These are phyloP conservation scores for Dentiscutata heterogama DNA, from an alignment of 371 early-diverging fungal species.

Conservation along the genomic window DNA sequence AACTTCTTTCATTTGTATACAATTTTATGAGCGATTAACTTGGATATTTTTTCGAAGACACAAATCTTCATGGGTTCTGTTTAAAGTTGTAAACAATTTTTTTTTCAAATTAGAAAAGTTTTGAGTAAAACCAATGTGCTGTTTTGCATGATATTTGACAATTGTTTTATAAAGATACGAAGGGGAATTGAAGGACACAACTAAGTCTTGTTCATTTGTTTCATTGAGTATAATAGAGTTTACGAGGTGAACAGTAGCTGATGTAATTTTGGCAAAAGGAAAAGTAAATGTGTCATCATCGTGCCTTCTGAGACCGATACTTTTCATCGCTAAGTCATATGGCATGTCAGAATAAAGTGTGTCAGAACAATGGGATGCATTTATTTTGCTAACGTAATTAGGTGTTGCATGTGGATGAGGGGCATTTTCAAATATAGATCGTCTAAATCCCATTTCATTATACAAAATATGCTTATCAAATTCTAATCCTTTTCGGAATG, in stretches of 20 bases:
- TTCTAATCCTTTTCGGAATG: constrained; percentile 4
- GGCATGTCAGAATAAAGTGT: neutral
- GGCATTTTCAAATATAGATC: constrained; percentile 24
- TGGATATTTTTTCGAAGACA: constrained; percentile 24
- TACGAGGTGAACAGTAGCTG: constrained; percentile 34
- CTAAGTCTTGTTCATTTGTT: constrained; percentile 9
- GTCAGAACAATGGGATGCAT: neutral
- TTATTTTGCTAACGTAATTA: neutral
- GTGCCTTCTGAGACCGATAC: constrained; percentile 18
- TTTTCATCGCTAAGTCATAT: too few relatives aligned
- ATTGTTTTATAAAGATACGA: constrained; percentile 42
- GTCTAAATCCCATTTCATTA: neutral
- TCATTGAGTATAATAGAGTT: constrained; percentile 37
- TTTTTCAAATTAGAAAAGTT: constrained; percentile 40
- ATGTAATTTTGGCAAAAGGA: constrained; percentile 25
- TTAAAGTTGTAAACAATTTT: constrained; percentile 32
- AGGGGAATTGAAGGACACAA: constrained; percentile 18
- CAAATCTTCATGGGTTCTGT: constrained; percentile 33
- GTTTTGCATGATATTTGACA: constrained; percentile 37
- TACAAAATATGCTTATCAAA: neutral
- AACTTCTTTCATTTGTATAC: too few relatives aligned
- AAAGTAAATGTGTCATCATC: constrained; percentile 30
- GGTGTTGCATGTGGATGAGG: constrained; percentile 33
- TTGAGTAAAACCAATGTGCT: neutral
- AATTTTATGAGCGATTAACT: neutral